A percentile compares a stretch with the other conserved stretches of the same genome.
Conservation (phyloP, 31 red algal species). For the Odonthalia washingtoniensis region DNA sequence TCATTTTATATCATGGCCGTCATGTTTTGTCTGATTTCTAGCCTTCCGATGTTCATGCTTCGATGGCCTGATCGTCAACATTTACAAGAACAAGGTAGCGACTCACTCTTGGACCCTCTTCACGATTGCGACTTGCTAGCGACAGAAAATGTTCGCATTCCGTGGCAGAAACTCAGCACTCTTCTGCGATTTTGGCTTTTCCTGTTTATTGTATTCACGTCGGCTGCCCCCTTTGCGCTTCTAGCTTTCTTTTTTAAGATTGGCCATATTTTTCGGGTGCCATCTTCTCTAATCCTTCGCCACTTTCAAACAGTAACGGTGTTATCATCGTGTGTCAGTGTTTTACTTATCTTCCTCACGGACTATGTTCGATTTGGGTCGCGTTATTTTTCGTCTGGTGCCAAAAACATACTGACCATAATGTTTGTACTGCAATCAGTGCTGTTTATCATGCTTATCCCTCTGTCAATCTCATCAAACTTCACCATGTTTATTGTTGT, state of each 20-base stretch:
- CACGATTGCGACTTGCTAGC: too few species aligned
- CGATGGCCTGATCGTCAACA: constrained; percentile 6
- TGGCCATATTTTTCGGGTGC: constrained; percentile 15
- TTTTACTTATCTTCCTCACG: background rate
- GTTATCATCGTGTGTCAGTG: background rate
- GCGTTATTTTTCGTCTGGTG: constrained; percentile 19
- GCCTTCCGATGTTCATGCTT: background rate
- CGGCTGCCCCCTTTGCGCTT: background rate
- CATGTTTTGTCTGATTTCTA: background rate
- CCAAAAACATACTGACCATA: constrained; percentile 9
- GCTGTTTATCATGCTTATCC: background rate
- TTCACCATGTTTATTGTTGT: background rate
- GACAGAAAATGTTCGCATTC: background rate
- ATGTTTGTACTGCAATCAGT: constrained; percentile 15
- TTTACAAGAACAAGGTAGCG: background rate
- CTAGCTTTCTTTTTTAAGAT: constrained; percentile 27
- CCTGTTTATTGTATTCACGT: background rate
- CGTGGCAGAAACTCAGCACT: background rate
- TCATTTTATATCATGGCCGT: background rate
- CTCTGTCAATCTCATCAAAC: background rate
- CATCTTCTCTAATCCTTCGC: background rate
- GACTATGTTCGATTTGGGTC: background rate
- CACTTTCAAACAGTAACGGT: background rate
- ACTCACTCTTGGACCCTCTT: too few species aligned
- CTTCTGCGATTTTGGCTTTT: constrained; percentile 35